phyloP scores from a whole-genome alignment of 2,329 filamentous ascomycete genomes.

The Metarhizium guizhouense region DNA sequence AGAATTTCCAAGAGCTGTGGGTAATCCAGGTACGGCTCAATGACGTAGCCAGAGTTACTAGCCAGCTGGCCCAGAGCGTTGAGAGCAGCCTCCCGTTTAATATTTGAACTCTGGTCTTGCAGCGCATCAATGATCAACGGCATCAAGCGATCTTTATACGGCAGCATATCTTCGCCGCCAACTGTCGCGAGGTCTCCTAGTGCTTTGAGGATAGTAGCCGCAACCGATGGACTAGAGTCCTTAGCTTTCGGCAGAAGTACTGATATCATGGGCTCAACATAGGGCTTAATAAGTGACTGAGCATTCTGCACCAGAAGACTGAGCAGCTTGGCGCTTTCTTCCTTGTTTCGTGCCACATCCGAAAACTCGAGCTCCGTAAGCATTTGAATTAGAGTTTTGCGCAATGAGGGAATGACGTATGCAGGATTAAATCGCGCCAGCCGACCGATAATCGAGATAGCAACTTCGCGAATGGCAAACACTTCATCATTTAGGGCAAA shows the following conservation, averaged over 20 bases:
- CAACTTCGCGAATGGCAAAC: slow-evolving; percentile 85
- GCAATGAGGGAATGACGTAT: slow-evolving; percentile 91
- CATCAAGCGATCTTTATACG: slow-evolving; percentile 88
- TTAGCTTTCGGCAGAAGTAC: slow-evolving; percentile 89
- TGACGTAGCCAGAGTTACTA: slow-evolving; percentile 95
- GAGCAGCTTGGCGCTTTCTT: slow-evolving; percentile 89
- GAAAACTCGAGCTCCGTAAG: slow-evolving; percentile 95
- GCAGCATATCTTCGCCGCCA: slow-evolving; percentile 86
- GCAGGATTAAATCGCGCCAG: slow-evolving; percentile 87
- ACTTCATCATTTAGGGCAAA: slow-evolving; percentile 92
- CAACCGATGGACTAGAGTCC: slow-evolving; percentile 78
- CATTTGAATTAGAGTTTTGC: slow-evolving; percentile 92
- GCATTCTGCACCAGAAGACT: slow-evolving; percentile 90
- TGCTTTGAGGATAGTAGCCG: slow-evolving; percentile 88
- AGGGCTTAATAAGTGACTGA: slow-evolving; percentile 86
- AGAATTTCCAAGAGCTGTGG: slow-evolving; percentile 87
- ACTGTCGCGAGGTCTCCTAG: slow-evolving; percentile 92
- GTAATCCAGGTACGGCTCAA: slow-evolving; percentile 90
- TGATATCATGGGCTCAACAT: slow-evolving; percentile 92
- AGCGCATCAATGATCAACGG: slow-evolving; percentile 88
- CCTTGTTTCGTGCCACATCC: slow-evolving; percentile 86
- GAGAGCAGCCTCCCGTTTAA: slow-evolving; percentile 84
- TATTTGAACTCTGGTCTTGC: slow-evolving; percentile 84
- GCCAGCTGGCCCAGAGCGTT: slow-evolving; percentile 86
- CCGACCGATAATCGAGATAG: slow-evolving; percentile 92